Percentiles rank a stretch among this genome's conserved stretches.
Evolutionary conservation across 2,329 filamentous ascomycete species (phyloP).

Genomic region (Diaporthe ilicicola): DNA sequence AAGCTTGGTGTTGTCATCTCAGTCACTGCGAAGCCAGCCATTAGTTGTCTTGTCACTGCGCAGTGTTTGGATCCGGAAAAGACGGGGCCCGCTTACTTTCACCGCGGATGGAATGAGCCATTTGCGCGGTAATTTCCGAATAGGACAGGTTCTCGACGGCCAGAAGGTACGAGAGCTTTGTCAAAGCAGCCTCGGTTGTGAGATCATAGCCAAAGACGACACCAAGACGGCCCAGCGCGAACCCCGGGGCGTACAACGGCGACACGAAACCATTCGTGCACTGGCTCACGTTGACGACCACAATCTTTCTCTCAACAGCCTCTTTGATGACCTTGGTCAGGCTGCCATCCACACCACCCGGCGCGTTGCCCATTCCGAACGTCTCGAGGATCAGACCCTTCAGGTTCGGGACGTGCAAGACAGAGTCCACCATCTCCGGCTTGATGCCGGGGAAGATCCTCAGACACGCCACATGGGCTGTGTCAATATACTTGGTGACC

Average conservation of each 20-base stretch:
- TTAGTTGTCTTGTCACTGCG: neutral
- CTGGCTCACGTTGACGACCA: constrained; percentile 92
- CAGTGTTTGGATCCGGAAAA: neutral
- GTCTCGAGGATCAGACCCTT: constrained; percentile 88
- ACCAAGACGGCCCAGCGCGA: constrained; percentile 81
- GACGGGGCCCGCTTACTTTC: constrained; percentile 54
- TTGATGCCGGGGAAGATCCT: constrained; percentile 93
- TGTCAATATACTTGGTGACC: constrained; percentile 80
- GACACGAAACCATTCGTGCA: constrained; percentile 82
- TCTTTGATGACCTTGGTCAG: constrained; percentile 80
- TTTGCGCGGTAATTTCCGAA: constrained; percentile 72
- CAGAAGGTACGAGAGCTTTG: constrained; percentile 88
- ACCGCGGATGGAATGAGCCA: constrained; percentile 80
- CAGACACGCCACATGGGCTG: constrained; percentile 87
- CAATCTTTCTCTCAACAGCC: constrained; percentile 81
- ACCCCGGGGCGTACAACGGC: constrained; percentile 80
- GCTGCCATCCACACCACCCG: constrained; percentile 80
- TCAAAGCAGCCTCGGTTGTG: constrained; percentile 89
- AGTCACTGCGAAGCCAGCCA: constrained; percentile 62
- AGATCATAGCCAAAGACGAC: constrained; percentile 91
- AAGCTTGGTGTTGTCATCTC: constrained; percentile 78
- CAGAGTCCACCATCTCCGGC: constrained; percentile 90
- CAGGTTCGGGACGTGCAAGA: constrained; percentile 78
- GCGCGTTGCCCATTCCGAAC: constrained; percentile 89
- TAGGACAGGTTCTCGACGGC: constrained; percentile 70